Evolutionary conservation across 2,329 filamentous ascomycete genomes (phyloP).

Genomic region (Aspergillus fumigatus): DNA sequence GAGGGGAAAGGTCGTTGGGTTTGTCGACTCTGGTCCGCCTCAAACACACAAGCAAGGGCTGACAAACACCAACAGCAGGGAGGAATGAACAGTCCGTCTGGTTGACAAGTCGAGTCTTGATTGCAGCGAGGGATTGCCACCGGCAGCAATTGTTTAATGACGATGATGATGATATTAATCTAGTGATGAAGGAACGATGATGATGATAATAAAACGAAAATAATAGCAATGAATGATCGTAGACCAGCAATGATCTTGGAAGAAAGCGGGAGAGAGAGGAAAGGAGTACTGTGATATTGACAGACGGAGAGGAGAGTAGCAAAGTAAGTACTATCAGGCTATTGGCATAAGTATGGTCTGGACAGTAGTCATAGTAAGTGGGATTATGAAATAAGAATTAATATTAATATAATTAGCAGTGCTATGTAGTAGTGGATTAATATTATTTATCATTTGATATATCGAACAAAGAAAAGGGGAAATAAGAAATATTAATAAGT

Average conservation of each 20-base stretch:
- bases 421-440: neutral
- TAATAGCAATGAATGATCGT: conserved; percentile 6
- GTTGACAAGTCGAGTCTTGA: neutral
- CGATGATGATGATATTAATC: neutral
- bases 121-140: conserved; percentile 26
- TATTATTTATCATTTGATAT: neutral
- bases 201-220: neutral
- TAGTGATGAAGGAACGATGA: conserved; percentile 3
- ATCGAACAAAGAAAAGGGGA: neutral
- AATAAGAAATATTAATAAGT: neutral
- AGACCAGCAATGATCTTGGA: conserved; percentile 2
- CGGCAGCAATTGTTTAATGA: conserved; percentile 24
- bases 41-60: conserved; percentile 16
- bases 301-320: neutral
- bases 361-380: neutral
- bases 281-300: neutral
- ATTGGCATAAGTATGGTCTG: neutral
- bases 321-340: neutral
- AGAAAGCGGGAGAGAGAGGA: neutral
- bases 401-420: neutral
- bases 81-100: conserved; percentile 11
- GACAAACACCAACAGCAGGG: conserved; percentile 5
- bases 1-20: neutral
- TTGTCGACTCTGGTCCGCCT: neutral
- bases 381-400: neutral